These are phyloP conservation scores for Colletotrichum noveboracense DNA, from an alignment of 2,329 filamentous ascomycete genomes.

Conservation along the genomic window DNA sequence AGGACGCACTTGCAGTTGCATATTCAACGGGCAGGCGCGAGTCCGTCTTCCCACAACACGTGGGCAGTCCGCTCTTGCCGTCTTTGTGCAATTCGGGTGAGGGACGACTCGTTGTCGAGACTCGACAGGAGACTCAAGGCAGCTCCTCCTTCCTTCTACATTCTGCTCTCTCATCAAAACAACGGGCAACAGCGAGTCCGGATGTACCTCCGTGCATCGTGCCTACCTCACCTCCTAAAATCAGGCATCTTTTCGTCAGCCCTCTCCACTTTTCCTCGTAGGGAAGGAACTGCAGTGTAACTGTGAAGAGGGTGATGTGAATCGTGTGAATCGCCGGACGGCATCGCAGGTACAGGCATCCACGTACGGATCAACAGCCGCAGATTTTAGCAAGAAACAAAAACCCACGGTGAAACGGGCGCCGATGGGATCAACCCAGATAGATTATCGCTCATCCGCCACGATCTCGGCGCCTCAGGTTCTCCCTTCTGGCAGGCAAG, in stretches of 20 bases:
- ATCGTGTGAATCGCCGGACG: neutral
- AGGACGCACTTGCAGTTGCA: neutral
- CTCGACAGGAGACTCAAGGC: neutral
- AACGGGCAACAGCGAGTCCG: neutral
- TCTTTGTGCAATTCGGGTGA: neutral
- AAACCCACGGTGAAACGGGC: slow-evolving; percentile 1
- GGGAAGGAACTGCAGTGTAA: neutral
- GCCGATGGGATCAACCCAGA: neutral
- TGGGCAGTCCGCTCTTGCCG: neutral
- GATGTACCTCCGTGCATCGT: neutral
- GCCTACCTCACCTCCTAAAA: neutral
- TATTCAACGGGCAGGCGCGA: neutral
- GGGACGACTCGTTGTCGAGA: neutral
- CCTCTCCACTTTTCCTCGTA: slow-evolving; percentile 8
- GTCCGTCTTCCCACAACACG: neutral
- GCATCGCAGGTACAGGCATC: neutral
- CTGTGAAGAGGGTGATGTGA: neutral
- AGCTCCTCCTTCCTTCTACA: neutral
- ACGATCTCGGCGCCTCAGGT: neutral
- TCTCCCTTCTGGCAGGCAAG: neutral
- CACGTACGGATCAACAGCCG: neutral
- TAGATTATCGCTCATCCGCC: neutral
- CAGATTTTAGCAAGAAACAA: slow-evolving; percentile 4
- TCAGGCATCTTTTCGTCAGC: neutral
- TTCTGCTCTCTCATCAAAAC: neutral